A percentile compares a stretch with the other conserved stretches of the same genome.
These are phyloP conservation scores for Pouteria glomerata DNA, from an alignment of 148 eudicot species.

Conservation along the genomic window DNA sequence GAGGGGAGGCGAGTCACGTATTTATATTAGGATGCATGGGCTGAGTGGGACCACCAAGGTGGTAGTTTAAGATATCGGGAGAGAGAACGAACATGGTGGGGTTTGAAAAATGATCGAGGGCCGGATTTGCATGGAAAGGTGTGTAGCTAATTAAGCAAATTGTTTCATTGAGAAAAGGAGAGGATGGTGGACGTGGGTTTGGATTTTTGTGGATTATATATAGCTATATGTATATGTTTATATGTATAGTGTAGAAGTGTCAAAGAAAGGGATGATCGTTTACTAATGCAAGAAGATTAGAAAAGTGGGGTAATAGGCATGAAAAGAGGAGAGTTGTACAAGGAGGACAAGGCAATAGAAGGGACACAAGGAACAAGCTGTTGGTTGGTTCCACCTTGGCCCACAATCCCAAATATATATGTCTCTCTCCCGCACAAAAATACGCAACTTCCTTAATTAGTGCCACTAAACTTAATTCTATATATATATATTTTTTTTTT, in stretches of 20 bases:
- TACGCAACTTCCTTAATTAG: no score
- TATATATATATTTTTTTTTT: no score
- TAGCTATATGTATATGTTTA: no score
- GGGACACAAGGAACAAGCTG: constrained; percentile 10
- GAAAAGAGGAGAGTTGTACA: constrained; percentile 25
- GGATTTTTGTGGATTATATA: background rate
- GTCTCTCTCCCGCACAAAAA: no score
- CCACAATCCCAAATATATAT: no score
- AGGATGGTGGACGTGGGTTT: constrained; percentile 48
- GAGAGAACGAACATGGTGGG: constrained; percentile 30
- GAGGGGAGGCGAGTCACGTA: background rate
- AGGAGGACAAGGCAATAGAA: constrained; percentile 29
- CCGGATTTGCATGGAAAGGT: constrained; percentile 29
- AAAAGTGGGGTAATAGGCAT: constrained; percentile 14
- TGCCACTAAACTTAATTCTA: no score
- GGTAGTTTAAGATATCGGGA: no score
- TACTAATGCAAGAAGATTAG: no score
- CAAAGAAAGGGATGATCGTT: constrained; percentile 11
- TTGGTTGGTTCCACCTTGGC: background rate
- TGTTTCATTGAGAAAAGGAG: constrained; percentile 4
- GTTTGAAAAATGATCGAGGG: constrained; percentile 29
- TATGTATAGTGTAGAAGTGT: constrained; percentile 8
- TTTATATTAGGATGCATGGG: background rate
- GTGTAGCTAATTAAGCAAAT: constrained; percentile 11
- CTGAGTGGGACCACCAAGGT: background rate